Evolutionary conservation across 495 filamentous ascomycete species (phyloP), one percentile per base, ranked within the genome.

Genomic region (Aeminium ludgeri): DNA sequence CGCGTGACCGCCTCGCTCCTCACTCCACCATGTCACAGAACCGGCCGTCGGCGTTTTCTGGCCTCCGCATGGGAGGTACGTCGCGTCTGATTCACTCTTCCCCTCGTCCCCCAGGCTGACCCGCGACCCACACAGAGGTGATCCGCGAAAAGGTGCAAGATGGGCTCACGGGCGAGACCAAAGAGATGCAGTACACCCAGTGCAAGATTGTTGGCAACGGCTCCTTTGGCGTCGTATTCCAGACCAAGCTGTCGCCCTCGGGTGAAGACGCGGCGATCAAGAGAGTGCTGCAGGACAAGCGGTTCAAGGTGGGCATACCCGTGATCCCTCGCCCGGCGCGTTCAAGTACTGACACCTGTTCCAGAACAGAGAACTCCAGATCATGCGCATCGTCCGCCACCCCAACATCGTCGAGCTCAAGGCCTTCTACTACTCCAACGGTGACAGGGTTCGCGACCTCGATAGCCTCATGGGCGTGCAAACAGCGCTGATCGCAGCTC

Each of bases 141-240:
- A 85, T 97, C 54, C 83, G 86, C 53, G 89, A 97, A 65, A 96
- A 92, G 66, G 89, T 97, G 48, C 89, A 97, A 65, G 89, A 97
- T 73, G 89, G 89, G 54, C 66, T 91, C 51, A 96, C 89, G 1
- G 89, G 89, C 37, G 91, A 97, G 57, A 86, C 82, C 44, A 80
- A 80, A 59, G 89, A 97, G 54, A 79, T 97, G 64, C 83, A 89
- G 57, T 97, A 97, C 55, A 96, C 89, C 32, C 89, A 97, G 59
- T 97, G 89, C 66, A 97, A 97, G 67, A 96, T 97, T 48, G 89
- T 97, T n/a, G 89, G 89, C 53, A 97, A 97, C 63, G 89, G 89
- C 40, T 96, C 89, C 11, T 97, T 97, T 58, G 89, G 89, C 45
- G 89, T 97, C 16, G 89, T 97, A 46, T 97, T 97, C 59, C 89